phyloP scores from a whole-genome alignment of 2,329 filamentous ascomycete genomes.

The Kalmusia sp. region DNA sequence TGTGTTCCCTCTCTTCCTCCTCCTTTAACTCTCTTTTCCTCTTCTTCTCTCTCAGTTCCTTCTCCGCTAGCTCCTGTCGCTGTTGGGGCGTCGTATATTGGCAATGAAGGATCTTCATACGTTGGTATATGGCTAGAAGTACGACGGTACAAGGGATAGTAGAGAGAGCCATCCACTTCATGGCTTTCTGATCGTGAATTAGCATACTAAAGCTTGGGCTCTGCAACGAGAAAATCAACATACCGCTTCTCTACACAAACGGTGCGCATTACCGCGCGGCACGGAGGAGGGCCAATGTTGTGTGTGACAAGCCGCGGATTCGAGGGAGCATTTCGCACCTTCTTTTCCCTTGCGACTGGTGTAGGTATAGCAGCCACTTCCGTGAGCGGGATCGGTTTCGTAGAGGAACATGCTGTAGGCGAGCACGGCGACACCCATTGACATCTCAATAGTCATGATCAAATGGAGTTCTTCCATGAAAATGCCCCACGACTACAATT shows the following conservation, averaged over 20 bases:
- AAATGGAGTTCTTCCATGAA: too few species aligned
- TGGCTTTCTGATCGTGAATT: not conserved
- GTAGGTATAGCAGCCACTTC: not conserved
- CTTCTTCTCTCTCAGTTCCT: not conserved
- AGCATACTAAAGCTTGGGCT: too few species aligned
- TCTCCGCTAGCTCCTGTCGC: not conserved
- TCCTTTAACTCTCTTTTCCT: not conserved
- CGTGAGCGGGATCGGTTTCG: not conserved
- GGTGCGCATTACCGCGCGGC: not conserved
- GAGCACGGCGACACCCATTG: too few species aligned
- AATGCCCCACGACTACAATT: too few species aligned
- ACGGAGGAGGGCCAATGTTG: not conserved
- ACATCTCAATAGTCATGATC: too few species aligned
- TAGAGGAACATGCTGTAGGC: not conserved
- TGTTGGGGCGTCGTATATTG: not conserved
- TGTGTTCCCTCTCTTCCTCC: not conserved
- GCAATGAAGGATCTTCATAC: not conserved
- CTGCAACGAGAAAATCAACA: not conserved
- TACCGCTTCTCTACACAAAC: not conserved
- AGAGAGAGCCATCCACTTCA: not conserved
- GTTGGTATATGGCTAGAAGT: not conserved
- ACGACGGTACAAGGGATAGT: not conserved
- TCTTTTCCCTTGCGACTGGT: not conserved
- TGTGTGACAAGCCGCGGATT: constrained; percentile 5
- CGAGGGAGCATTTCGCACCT: not conserved